Evolutionary conservation across 148 eudicot genomes (phyloP), one percentile per base, ranked within the genome.

Genomic region (Heliamphora exappendiculata): DNA sequence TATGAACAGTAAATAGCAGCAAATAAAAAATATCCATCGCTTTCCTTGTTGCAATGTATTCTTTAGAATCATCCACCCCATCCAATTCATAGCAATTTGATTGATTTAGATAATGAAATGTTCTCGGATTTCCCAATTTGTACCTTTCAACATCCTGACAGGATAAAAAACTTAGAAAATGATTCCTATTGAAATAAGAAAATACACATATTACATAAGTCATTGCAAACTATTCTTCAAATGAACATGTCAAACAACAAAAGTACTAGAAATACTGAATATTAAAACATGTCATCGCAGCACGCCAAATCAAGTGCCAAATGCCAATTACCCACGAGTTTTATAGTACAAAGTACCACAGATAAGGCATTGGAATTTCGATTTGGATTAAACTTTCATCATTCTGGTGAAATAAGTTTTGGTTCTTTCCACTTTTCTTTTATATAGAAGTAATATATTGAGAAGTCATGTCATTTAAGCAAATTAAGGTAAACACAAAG

Each of bases 1-100:
- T 76, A 70, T 45, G 76, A 85, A 77, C n/a, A 47, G 47, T 37
- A 62, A 55, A 29, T 45, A n/a, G 47, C 26, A 76, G 78, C 67
- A 76, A n/a, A 33, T 20, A 98, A 83, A 96, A 98, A 63, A 93
- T 82, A 77, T 96, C 98, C 99, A 96, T 96, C 33, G 99, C 99
- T 75, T 82, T 93, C 85, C 90, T 86, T 53, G 99, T 96, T 29
- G 84, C 98, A 67, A 80, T 86, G 78, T 96, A 96, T 74, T 96
- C 99, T 85, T 93, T 81, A 50, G 84, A 82, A 74, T 96, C 99
- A 87, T 96, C 93, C 66, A 96, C 4, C 50, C 90, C 99, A 82
- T 93, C 99, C 82, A 93, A 74, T 82, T 89, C 86, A 64, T 80
- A 80, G 89, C 99, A 95, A 79, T 95, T 90, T 65, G 99, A 79